Percentiles rank a stretch among this genome's conserved stretches.
phyloP scores from a whole-genome alignment of 805 yeast species.

The Millerozyma acaciae region DNA sequence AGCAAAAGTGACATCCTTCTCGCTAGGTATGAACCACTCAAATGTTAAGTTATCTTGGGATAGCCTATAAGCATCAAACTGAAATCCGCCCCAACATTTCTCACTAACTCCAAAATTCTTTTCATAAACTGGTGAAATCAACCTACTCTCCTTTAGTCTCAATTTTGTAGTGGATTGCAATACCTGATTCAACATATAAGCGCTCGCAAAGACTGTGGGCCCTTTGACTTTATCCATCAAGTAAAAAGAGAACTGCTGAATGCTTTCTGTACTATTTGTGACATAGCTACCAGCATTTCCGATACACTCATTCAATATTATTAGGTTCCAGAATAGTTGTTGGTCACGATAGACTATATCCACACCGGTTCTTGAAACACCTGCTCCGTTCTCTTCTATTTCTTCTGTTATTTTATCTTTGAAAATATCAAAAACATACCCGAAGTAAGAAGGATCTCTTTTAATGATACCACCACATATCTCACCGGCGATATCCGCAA shows the following conservation, averaged over 20 bases:
- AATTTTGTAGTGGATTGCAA: slow-evolving; percentile 61
- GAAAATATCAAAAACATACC: slow-evolving; percentile 41
- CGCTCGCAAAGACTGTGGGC: slow-evolving; percentile 57
- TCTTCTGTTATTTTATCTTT: slow-evolving; percentile 58
- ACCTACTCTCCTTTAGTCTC: slow-evolving; percentile 52
- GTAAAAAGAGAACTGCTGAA: slow-evolving; percentile 43
- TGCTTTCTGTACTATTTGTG: slow-evolving; percentile 40
- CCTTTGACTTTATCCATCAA: slow-evolving; percentile 54
- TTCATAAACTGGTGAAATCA: slow-evolving; percentile 46
- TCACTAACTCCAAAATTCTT: slow-evolving; percentile 37
- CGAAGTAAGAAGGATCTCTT: slow-evolving; percentile 51
- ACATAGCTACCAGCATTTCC: slow-evolving; percentile 61
- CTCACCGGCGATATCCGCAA: slow-evolving; percentile 64
- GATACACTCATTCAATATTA: slow-evolving; percentile 64
- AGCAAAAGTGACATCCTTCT: slow-evolving; percentile 56
- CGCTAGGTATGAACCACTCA: slow-evolving; percentile 72
- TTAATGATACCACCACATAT: slow-evolving; percentile 70
- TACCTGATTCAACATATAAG: slow-evolving; percentile 64
- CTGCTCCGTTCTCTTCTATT: slow-evolving; percentile 76
- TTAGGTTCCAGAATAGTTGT: slow-evolving; percentile 64
- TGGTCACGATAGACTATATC: slow-evolving; percentile 78
- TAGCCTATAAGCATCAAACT: slow-evolving; percentile 52
- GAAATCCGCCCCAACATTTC: slow-evolving; percentile 73
- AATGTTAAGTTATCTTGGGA: slow-evolving; percentile 47
- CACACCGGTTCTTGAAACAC: slow-evolving; percentile 59